Conservation (phyloP, 1,284 basidiomycete genomes). For the Ceratorhiza oryzae-sativae region DNA sequence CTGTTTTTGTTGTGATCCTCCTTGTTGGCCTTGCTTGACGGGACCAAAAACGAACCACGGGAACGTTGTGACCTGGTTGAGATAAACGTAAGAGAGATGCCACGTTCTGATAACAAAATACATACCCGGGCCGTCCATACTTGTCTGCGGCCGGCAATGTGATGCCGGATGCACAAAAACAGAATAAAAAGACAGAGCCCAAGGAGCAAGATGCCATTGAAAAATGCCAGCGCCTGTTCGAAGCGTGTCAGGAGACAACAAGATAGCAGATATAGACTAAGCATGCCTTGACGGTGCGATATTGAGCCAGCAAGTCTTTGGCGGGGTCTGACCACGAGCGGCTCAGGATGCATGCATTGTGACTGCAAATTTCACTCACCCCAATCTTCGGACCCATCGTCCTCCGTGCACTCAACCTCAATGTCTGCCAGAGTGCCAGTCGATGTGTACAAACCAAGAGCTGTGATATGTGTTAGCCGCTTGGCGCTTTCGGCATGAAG, state of each 20-base stretch:
- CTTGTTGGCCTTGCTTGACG: conserved; percentile 24
- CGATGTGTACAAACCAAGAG: conserved; percentile 71
- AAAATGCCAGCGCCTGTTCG: conserved; percentile 73
- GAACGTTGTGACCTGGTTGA: conserved; percentile 62
- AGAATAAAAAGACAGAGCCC: conserved; percentile 67
- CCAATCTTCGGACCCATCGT: conserved; percentile 51
- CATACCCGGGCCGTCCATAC: conserved; percentile 69
- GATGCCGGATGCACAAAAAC: conserved; percentile 67
- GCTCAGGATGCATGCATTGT: not conserved
- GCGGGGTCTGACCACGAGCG: conserved; percentile 61
- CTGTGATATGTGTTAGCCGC: conserved; percentile 51
- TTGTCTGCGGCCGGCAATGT: conserved; percentile 67
- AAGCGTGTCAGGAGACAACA: not conserved
- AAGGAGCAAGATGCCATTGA: conserved; percentile 73
- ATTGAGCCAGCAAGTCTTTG: conserved; percentile 81
- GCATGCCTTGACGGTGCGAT: conserved; percentile 55
- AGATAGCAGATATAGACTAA: not conserved
- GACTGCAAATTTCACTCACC: conserved; percentile 4
- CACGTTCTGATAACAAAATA: conserved; percentile 24
- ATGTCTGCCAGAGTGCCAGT: conserved; percentile 76
- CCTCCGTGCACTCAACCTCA: conserved; percentile 79
- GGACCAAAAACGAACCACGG: conserved; percentile 63
- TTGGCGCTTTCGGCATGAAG: conserved; percentile 12
- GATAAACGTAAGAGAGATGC: conserved; percentile 28
- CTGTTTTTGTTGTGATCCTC: conserved; percentile 25